Conservation (phyloP, 208 protist species). For the Trypanosoma boissoni region DNA sequence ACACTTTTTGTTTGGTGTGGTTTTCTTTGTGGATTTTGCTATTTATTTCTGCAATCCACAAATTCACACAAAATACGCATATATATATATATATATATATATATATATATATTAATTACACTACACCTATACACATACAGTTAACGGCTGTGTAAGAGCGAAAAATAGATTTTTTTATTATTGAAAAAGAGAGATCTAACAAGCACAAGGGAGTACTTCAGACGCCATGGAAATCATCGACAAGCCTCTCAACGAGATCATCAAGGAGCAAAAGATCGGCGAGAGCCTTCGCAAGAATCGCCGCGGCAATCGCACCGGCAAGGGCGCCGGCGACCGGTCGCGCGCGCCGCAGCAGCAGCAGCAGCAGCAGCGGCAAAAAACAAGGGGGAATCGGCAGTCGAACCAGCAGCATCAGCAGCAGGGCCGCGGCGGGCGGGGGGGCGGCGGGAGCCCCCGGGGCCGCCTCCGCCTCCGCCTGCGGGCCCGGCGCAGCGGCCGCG, state of each 20-base stretch:
- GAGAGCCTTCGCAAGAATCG: constrained; percentile 54
- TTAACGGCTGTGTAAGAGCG: too few species aligned
- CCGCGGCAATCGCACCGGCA: constrained; percentile 18
- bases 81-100: constrained; percentile 18
- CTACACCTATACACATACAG: not conserved
- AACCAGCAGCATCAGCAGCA: too few species aligned
- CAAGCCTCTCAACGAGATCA: constrained; percentile 75
- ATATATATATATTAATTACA: constrained; percentile 3
- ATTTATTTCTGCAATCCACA: not conserved
- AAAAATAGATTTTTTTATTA: constrained; percentile 20
- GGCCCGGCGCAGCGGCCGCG: not conserved
- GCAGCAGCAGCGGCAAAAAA: constrained; percentile 12
- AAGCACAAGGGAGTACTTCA: not conserved
- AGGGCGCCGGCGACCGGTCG: not conserved
- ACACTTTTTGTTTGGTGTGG: not conserved
- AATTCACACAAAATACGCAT: not conserved
- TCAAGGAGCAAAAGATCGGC: constrained; percentile 87
- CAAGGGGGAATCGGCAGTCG: too few species aligned
- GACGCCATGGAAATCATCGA: constrained; percentile 81
- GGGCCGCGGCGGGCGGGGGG: constrained; percentile 15
- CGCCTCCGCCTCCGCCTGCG: constrained; percentile 2
- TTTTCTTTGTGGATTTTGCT: not conserved
- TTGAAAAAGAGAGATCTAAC: not conserved
- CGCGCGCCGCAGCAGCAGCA: constrained; percentile 11
- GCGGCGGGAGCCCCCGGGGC: constrained; percentile 11